These are phyloP conservation scores for Pleurotus pulmonarius DNA, from an alignment of 768 basidiomycete genomes.

Conservation along the genomic window DNA sequence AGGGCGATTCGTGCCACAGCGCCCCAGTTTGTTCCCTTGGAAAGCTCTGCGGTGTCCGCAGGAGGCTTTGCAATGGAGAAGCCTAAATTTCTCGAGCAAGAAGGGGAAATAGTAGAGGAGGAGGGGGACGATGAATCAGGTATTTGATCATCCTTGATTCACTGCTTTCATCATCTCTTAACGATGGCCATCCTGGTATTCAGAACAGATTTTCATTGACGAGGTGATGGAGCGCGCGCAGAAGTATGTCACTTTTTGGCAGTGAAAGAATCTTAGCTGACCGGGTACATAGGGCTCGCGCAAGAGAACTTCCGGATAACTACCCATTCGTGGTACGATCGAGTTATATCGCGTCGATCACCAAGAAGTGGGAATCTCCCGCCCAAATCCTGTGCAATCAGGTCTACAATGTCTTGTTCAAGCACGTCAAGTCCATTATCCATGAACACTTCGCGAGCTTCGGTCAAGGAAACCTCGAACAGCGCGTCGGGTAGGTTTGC, in stretches of 20 bases:
- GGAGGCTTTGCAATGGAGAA: conserved; percentile 12
- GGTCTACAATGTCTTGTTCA: conserved; percentile 31
- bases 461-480: conserved; percentile 49
- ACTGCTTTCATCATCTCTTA: too few relatives aligned
- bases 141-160: too few relatives aligned
- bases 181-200: too few relatives aligned
- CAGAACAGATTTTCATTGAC: conserved; percentile 42
- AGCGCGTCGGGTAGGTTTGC: conserved; percentile 34
- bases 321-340: conserved; percentile 62
- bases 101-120: conserved; percentile 26
- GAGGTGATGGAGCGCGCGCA: conserved; percentile 46
- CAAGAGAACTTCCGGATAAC: conserved; percentile 66
- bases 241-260: conserved; percentile 30
- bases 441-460: conserved; percentile 45
- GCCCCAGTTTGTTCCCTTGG: conserved; percentile 56
- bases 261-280: not conserved
- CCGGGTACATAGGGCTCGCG: conserved; percentile 46
- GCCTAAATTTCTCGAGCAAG: conserved; percentile 34
- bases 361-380: conserved; percentile 48
- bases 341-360: conserved; percentile 41
- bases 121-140: not conserved
- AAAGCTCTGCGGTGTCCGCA: conserved; percentile 11
- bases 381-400: conserved; percentile 39
- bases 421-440: conserved; percentile 40
- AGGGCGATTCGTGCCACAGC: conserved; percentile 45